phyloP scores from a whole-genome alignment of 768 basidiomycete species.

The Mycena epipterygia region DNA sequence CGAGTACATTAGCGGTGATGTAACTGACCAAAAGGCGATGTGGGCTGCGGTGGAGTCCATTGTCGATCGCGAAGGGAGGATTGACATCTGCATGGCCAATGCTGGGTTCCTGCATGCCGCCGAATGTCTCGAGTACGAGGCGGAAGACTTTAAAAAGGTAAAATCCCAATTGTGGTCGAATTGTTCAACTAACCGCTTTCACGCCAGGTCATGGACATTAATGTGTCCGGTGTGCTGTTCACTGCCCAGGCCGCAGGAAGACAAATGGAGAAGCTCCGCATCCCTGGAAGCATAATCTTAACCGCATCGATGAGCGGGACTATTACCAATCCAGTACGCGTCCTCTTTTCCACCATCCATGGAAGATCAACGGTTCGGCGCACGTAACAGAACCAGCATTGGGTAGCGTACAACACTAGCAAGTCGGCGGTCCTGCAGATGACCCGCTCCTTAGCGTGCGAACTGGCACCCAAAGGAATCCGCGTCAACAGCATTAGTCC shows the following conservation, averaged over 20 bases:
- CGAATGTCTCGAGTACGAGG: slow-evolving; percentile 77
- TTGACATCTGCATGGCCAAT: slow-evolving; percentile 85
- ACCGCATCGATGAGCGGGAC: slow-evolving; percentile 74
- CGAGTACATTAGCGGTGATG: slow-evolving; percentile 77
- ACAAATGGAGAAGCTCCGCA: slow-evolving; percentile 66
- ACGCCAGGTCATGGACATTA: slow-evolving; percentile 65
- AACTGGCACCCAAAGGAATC: slow-evolving; percentile 75
- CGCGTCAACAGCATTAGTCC: slow-evolving; percentile 82
- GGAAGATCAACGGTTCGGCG: background rate
- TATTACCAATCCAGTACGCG: slow-evolving; percentile 76
- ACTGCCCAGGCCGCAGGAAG: slow-evolving; percentile 73
- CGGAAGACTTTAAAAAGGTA: slow-evolving; percentile 74
- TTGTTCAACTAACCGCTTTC: slow-evolving; percentile 1
- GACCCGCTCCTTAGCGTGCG: slow-evolving; percentile 83
- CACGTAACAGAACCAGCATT: slow-evolving; percentile 66
- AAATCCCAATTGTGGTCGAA: slow-evolving; percentile 16
- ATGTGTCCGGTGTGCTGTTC: slow-evolving; percentile 65
- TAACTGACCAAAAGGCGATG: slow-evolving; percentile 70
- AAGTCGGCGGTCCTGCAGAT: slow-evolving; percentile 88
- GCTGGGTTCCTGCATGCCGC: slow-evolving; percentile 78
- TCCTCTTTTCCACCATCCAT: background rate
- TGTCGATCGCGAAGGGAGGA: slow-evolving; percentile 74
- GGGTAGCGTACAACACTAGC: slow-evolving; percentile 81
- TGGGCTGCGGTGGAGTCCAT: slow-evolving; percentile 72
- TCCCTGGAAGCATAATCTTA: slow-evolving; percentile 68